phyloP scores from a whole-genome alignment of 257 asterid species.

The Solanum sejunctum region DNA sequence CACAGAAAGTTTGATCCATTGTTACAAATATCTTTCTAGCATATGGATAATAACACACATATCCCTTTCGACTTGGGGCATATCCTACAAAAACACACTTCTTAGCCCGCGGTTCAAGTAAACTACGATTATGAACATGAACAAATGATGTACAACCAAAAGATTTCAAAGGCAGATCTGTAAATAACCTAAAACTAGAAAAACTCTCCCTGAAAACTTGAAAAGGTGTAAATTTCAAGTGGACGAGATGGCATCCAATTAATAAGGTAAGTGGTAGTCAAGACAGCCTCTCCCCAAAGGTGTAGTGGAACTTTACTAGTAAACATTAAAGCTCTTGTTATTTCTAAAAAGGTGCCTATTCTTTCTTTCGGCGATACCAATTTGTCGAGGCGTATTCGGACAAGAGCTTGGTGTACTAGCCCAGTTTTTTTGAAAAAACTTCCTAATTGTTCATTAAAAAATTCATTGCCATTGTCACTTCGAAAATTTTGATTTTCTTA shows the following conservation, averaged over 20 bases:
- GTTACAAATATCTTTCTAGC: not conserved
- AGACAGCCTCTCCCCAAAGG: not conserved
- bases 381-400: not conserved
- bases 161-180: not conserved
- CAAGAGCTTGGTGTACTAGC: not conserved
- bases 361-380: not conserved
- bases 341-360: not conserved
- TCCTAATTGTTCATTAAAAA: no score
- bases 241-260: not conserved
- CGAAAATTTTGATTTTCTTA: no score
- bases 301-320: not conserved
- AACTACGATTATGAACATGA: not conserved
- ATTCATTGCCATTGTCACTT: no score
- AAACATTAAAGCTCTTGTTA: not conserved
- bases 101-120: no score
- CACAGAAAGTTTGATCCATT: not conserved
- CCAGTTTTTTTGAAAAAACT: no score
- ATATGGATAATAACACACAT: not conserved
- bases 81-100: not conserved
- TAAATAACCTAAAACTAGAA: not conserved
- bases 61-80: not conserved
- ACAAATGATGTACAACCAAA: not conserved
- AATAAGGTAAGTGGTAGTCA: not conserved
- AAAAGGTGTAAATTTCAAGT: not conserved
- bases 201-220: not conserved